Percentiles rank a stretch among this genome's conserved stretches.
Conservation (phyloP, 2,329 filamentous ascomycete species). For the Talaromyces pinophilus region DNA sequence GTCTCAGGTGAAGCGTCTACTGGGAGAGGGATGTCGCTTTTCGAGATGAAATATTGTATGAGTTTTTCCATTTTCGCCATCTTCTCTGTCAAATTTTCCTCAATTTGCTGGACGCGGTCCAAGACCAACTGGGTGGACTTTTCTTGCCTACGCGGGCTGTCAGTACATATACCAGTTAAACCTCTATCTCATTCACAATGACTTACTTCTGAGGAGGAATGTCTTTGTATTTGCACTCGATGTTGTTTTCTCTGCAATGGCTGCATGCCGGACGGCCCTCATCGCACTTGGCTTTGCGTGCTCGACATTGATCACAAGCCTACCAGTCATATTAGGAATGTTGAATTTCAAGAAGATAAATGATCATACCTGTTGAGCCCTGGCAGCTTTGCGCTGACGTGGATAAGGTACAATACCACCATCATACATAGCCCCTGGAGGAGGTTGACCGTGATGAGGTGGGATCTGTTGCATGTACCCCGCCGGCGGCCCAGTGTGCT, state of each 20-base stretch:
- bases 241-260: slow-evolving; percentile 80
- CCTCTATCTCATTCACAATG: background rate
- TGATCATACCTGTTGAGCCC: slow-evolving; percentile 42
- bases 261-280: slow-evolving; percentile 81
- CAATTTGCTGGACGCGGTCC: slow-evolving; percentile 27
- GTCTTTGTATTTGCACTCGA: slow-evolving; percentile 85
- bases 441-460: slow-evolving; percentile 26
- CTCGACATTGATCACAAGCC: slow-evolving; percentile 88
- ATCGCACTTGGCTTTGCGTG: slow-evolving; percentile 88
- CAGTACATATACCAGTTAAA: background rate
- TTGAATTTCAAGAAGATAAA: background rate
- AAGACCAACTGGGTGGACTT: slow-evolving; percentile 43
- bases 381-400: slow-evolving; percentile 42
- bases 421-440: slow-evolving; percentile 37
- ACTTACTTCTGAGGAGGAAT: slow-evolving; percentile 86
- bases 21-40: slow-evolving; percentile 3
- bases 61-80: background rate
- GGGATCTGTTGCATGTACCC: slow-evolving; percentile 32
- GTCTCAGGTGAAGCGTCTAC: background rate
- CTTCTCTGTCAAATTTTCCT: background rate
- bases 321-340: background rate
- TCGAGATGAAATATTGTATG: background rate
- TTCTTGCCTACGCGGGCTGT: slow-evolving; percentile 38
- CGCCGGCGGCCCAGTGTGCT: slow-evolving; percentile 33
- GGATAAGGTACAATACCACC: slow-evolving; percentile 35